These are phyloP conservation scores for Arctium minus DNA, from an alignment of 129 eudicot species.

Conservation along the genomic window DNA sequence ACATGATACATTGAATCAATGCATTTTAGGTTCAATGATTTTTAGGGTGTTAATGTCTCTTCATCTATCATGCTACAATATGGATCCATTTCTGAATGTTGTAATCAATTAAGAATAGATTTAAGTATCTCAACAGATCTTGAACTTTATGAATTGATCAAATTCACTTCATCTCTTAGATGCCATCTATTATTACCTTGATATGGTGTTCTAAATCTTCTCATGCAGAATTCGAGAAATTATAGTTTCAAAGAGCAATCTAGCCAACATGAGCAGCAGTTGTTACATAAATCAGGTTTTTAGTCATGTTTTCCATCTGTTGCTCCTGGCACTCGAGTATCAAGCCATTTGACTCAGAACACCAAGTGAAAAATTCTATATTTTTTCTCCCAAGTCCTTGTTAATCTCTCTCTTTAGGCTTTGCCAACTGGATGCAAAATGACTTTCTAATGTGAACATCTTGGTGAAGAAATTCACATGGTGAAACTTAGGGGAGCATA, in stretches of 20 bases:
- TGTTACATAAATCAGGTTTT: conserved; percentile 1
- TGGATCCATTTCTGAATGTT: background rate
- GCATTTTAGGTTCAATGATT: background rate
- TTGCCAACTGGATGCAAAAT: background rate
- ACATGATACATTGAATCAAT: background rate
- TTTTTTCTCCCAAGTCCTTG: background rate
- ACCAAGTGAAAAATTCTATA: background rate
- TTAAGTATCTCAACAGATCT: background rate
- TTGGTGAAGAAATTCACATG: background rate
- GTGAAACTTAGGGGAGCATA: background rate
- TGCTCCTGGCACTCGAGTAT: background rate
- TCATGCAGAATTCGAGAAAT: background rate
- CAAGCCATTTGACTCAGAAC: background rate
- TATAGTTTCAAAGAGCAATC: background rate
- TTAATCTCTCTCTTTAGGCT: background rate
- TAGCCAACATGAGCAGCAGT: background rate
- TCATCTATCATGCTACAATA: background rate
- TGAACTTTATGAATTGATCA: background rate
- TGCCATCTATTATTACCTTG: background rate
- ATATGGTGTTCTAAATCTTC: background rate
- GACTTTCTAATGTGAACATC: background rate
- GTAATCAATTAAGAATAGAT: background rate
- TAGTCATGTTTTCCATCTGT: background rate
- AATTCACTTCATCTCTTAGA: conserved; percentile 6
- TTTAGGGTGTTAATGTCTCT: background rate